phyloP scores from a whole-genome alignment of 805 yeast species.

The Saccharomycopsis lassenensis region DNA sequence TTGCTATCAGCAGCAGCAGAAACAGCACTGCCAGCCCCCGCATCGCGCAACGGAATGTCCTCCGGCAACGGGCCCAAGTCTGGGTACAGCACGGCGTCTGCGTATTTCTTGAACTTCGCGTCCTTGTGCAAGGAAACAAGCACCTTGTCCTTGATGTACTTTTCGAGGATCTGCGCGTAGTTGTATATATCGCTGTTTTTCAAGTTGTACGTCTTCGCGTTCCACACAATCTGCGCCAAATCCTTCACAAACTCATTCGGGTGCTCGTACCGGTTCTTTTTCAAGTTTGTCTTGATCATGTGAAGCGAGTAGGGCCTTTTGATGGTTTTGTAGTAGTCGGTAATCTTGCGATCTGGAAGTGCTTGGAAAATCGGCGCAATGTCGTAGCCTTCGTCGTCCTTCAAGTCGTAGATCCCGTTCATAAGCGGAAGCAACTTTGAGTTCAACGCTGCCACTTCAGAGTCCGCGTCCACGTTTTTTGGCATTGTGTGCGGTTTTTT shows the following conservation, averaged over 20 bases:
- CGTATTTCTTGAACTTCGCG: conserved; percentile 23
- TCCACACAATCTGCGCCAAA: conserved; percentile 79
- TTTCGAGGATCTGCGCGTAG: conserved; percentile 46
- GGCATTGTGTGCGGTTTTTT: too few relatives aligned
- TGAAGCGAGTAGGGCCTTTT: conserved; percentile 73
- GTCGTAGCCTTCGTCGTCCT: conserved; percentile 34
- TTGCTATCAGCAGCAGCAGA: neutral
- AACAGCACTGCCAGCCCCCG: neutral
- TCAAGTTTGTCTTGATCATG: conserved; percentile 51
- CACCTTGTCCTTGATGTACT: conserved; percentile 27
- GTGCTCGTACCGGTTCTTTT: conserved; percentile 40
- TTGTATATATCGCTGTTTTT: conserved; percentile 55
- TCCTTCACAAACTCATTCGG: conserved; percentile 68
- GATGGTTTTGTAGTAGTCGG: conserved; percentile 74
- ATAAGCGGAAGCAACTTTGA: too few relatives aligned
- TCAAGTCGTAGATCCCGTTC: too few relatives aligned
- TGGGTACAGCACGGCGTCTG: conserved; percentile 26
- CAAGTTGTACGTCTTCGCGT: conserved; percentile 76
- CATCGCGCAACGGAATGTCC: conserved; percentile 19
- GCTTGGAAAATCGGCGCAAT: conserved; percentile 52
- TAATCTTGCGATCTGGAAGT: conserved; percentile 57
- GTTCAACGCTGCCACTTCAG: too few relatives aligned
- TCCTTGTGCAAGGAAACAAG: conserved; percentile 22
- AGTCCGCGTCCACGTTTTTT: too few relatives aligned
- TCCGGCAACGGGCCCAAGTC: conserved; percentile 63